These are phyloP conservation scores for Cryptococcus maquisensis DNA, from an alignment of 1,284 basidiomycete genomes.

Conservation along the genomic window DNA sequence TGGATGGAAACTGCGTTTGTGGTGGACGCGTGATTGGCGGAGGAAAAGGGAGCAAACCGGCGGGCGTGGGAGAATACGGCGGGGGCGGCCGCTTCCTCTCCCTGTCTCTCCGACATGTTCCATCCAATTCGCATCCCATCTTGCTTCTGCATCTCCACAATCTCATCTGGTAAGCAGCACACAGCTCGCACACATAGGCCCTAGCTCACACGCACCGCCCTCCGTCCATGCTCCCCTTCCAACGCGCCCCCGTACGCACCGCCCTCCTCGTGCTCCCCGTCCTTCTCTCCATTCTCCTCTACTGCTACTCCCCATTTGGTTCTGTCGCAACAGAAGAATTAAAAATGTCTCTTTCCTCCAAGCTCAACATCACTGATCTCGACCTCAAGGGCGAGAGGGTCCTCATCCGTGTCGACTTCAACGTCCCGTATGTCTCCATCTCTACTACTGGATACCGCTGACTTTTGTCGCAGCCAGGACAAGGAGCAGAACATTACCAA, in stretches of 20 bases:
- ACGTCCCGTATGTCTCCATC: constrained; percentile 63
- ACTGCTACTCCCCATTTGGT: constrained; percentile 2
- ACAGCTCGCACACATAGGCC: not conserved
- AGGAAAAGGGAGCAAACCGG: not conserved
- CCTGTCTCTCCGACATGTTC: not conserved
- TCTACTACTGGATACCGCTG: constrained; percentile 45
- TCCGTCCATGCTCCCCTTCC: not conserved
- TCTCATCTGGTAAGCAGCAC: not conserved
- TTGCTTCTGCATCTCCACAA: not conserved
- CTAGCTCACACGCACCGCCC: not conserved
- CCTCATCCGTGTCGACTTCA: constrained; percentile 97
- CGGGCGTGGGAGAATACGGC: constrained; percentile 8
- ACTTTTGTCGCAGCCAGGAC: constrained; percentile 40
- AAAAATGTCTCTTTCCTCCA: constrained; percentile 91
- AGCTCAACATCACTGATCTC: constrained; percentile 87
- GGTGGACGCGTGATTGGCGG: constrained; percentile 13
- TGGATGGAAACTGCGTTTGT: not conserved
- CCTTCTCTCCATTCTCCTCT: not conserved
- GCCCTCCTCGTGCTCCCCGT: constrained; percentile 7
- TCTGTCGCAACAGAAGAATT: not conserved
- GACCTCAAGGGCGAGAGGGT: constrained; percentile 79
- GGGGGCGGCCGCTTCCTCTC: not conserved
- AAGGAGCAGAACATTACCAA: constrained; percentile 87
- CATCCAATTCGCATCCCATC: not conserved
- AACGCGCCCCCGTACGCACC: not conserved